Evolutionary conservation across 139 green algal species (phyloP).

Genomic region (Limnomonas spitsbergensis): DNA sequence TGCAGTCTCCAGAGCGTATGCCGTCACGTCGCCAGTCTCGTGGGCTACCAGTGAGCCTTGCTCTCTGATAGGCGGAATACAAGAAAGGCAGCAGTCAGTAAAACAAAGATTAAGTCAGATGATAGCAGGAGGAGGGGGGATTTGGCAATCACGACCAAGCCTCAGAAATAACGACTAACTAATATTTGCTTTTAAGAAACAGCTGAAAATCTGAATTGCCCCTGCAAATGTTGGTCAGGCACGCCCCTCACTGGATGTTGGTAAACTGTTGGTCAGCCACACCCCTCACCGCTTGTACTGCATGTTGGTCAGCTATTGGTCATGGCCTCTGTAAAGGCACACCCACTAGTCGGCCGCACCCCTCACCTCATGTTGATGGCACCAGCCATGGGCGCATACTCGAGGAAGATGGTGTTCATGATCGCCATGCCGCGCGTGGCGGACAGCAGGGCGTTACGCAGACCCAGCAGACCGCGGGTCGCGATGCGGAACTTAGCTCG

Average conservation of each 20-base stretch:
- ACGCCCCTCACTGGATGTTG: no score
- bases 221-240: no score
- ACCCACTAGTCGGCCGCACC: no score
- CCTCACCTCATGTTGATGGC: background rate
- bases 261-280: no score
- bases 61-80: constrained; percentile 87
- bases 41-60: constrained; percentile 84
- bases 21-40: constrained; percentile 82
- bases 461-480: constrained; percentile 89
- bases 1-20: constrained; percentile 84
- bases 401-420: constrained; percentile 90
- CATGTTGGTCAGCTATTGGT: no score
- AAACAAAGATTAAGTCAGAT: background rate
- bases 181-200: no score
- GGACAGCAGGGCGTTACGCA: constrained; percentile 93
- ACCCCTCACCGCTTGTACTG: no score
- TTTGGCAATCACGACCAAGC: no score
- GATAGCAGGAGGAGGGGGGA: background rate
- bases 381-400: constrained; percentile 23
- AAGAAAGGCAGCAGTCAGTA: constrained; percentile 82
- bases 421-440: constrained; percentile 91
- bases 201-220: no score
- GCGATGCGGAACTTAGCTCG: constrained; percentile 77
- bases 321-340: no score
- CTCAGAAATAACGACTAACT: no score